Evolutionary conservation across 1,284 basidiomycete species (phyloP), one percentile per base, ranked within the genome.

Genomic region (Tylopilus sp.): DNA sequence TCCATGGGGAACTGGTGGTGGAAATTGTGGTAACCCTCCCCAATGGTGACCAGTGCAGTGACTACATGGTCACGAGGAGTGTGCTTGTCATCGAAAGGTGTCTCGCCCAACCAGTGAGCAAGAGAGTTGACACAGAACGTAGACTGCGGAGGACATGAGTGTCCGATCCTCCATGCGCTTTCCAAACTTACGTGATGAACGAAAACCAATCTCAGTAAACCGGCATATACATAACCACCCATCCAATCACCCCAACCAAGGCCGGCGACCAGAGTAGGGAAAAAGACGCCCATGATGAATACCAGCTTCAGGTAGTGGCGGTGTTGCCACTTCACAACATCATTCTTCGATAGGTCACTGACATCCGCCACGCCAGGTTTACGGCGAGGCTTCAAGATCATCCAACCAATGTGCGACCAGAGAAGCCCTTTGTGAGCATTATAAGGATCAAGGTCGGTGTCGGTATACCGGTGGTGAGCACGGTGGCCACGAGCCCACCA

Each of bases 11-110:
- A 93, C 72, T 94, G 90, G 66, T 91, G 92, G 74, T 94, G 92
- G 83, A 97, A 97, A 76, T 97, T 96, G 81, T 96, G 93, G 78
- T 96, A 96, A 14, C 94, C 93, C 73, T 96, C 93, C 56, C 93
- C 93, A 66, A 94, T 85, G 28, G 93, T 95, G 55, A 84, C 85
- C 40, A 95, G 77, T 11, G 93, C 93, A 33, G 93, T 95, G 67
- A 94, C 72, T 63, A 94, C 75, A 74, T 94, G 91, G 72, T 94
- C 91, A 51, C 85, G 79, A 31, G 92, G 92, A n/a, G 92, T 90
- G 75, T 94, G 91, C 78, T 95, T 95, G 82, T 95, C 92, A 73
- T 96, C 94, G 66, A 94, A 95, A 24, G 92, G 91, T 25, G 88
- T 77, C 59, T 94, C 92, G 51, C 94, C 94, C 59, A 96, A 84